Percentiles rank a stretch among this genome's conserved stretches.
These are phyloP conservation scores for Tulasnella calospora DNA, from an alignment of 768 basidiomycete species.

Conservation along the genomic window DNA sequence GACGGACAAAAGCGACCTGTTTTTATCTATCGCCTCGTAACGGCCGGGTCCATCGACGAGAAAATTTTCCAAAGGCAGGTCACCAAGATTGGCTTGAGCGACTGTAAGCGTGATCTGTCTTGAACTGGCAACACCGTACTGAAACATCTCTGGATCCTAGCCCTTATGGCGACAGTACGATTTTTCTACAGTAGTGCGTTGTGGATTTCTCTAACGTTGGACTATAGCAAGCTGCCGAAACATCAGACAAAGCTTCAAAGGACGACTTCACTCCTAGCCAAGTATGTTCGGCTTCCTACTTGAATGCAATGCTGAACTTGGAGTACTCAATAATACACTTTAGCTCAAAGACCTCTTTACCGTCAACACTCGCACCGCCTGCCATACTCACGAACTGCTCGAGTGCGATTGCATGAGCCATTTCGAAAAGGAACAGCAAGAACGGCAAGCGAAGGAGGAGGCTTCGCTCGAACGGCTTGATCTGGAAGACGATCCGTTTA, in stretches of 20 bases:
- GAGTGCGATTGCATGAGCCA: conserved; percentile 59
- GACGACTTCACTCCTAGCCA: conserved; percentile 82
- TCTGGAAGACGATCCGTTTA: not conserved
- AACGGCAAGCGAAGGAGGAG: conserved; percentile 30
- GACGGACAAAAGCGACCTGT: conserved; percentile 93
- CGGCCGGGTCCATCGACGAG: conserved; percentile 88
- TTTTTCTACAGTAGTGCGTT: conserved; percentile 56
- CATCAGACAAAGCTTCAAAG: conserved; percentile 48
- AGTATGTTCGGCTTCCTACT: conserved; percentile 44
- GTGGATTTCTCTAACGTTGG: conserved; percentile 27
- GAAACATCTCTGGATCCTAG: conserved; percentile 7
- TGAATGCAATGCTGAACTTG: not conserved
- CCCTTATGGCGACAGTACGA: not conserved
- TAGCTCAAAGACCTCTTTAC: conserved; percentile 91
- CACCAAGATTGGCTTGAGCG: conserved; percentile 85
- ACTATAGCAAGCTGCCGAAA: conserved; percentile 23
- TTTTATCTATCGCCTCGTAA: conserved; percentile 82
- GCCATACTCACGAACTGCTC: conserved; percentile 90
- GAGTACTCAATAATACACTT: not conserved
- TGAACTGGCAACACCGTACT: conserved; percentile 17
- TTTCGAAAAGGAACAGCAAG: conserved; percentile 30
- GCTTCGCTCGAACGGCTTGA: conserved; percentile 32
- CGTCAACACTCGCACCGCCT: conserved; percentile 69
- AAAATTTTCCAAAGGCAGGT: conserved; percentile 93
- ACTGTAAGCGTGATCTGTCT: conserved; percentile 52